Conservation (phyloP, 75 land plant genomes). For the Isoetes taiwanensis region DNA sequence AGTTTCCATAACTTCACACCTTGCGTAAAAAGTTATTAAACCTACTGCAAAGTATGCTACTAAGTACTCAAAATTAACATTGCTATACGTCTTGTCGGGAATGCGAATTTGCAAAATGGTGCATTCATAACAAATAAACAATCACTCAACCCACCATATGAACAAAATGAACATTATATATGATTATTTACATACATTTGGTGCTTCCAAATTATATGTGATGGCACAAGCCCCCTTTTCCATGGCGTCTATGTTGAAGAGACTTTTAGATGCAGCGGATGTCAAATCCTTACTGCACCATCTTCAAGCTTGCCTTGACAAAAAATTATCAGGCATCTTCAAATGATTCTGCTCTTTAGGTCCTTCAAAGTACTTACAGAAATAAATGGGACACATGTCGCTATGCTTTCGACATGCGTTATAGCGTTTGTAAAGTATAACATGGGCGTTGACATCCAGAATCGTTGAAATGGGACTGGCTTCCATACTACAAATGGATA, state of each 20-base stretch:
- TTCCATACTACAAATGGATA: too few species aligned
- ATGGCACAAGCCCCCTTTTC: conserved; percentile 79
- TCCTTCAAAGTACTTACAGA: conserved; percentile 49
- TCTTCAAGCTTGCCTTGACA: conserved; percentile 78
- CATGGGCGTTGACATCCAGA: too few species aligned
- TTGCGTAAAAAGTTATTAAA: not conserved
- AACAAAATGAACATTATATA: too few species aligned
- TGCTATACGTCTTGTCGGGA: conserved; percentile 65
- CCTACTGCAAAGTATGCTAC: not conserved
- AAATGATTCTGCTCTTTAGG: too few species aligned
- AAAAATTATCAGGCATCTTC: too few species aligned
- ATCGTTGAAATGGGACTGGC: too few species aligned
- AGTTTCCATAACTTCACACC: conserved; percentile 94
- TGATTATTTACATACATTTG: conserved; percentile 68
- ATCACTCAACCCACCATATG: too few species aligned
- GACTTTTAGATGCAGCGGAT: conserved; percentile 45
- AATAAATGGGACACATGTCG: conserved; percentile 66
- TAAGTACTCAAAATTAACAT: not conserved
- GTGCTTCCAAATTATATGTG: conserved; percentile 49
- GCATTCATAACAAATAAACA: conserved; percentile 15
- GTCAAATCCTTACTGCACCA: conserved; percentile 77
- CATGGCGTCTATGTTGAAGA: conserved; percentile 85
- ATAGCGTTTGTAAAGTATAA: too few species aligned
- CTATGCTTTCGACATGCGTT: conserved; percentile 81
- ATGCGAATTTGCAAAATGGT: conserved; percentile 84